phyloP scores from a whole-genome alignment of 78 protist species.

The Dictyostelium citrinum region DNA sequence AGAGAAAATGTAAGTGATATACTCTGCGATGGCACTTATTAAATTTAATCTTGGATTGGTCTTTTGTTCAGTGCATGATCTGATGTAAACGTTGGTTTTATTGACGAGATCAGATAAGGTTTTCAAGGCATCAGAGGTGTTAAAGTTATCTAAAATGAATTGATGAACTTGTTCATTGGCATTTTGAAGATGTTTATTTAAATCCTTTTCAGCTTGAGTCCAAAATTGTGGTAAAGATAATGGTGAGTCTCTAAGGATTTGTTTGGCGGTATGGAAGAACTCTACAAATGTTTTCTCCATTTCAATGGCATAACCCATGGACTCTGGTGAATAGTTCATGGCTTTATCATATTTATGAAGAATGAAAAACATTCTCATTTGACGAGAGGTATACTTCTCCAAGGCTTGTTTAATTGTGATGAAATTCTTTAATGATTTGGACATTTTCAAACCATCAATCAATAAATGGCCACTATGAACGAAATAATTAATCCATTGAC shows the following conservation, averaged over 20 bases:
- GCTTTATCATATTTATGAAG: slow-evolving; percentile 78
- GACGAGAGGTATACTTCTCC: slow-evolving; percentile 89
- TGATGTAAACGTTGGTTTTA: slow-evolving; percentile 71
- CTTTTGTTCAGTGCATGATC: background rate
- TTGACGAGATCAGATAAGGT: slow-evolving; percentile 51
- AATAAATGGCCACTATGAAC: slow-evolving; percentile 96
- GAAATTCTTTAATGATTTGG: slow-evolving; percentile 98
- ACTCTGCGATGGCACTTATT: slow-evolving; percentile 39
- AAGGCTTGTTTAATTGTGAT: slow-evolving; percentile 95
- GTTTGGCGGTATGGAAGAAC: slow-evolving; percentile 91
- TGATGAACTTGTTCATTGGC: slow-evolving; percentile 70
- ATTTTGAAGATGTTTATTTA: slow-evolving; percentile 13
- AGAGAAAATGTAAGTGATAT: slow-evolving; percentile 61
- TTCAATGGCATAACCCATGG: slow-evolving; percentile 84
- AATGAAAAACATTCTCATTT: slow-evolving; percentile 95
- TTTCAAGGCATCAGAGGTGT: slow-evolving; percentile 88
- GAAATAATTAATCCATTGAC: slow-evolving; percentile 97
- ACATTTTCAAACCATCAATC: slow-evolving; percentile 97
- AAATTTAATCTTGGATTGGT: slow-evolving; percentile 50
- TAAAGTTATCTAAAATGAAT: slow-evolving; percentile 91
- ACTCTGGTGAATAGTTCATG: slow-evolving; percentile 86
- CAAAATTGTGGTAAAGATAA: slow-evolving; percentile 29
- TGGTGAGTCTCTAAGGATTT: slow-evolving; percentile 29
- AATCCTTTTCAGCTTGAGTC: slow-evolving; percentile 32
- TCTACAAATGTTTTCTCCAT: slow-evolving; percentile 86